Conservation (phyloP, 1,284 basidiomycete species). For the Heliocybe sulcata region DNA sequence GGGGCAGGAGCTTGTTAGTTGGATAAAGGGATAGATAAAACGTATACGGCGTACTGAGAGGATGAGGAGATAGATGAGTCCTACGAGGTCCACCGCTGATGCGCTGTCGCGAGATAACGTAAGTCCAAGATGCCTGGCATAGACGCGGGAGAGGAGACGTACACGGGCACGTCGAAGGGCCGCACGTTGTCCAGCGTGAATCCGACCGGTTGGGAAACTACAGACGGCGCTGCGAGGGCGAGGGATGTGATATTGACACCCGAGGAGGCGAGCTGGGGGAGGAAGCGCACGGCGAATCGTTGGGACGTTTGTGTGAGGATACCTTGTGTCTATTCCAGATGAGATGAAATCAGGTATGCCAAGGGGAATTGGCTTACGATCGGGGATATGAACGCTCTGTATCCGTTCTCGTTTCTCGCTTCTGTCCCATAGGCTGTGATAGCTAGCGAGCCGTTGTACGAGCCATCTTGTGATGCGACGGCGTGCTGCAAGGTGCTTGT, state of each 20-base stretch:
- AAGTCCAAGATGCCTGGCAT: constrained; percentile 2
- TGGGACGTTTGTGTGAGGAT: no score
- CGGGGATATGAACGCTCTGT: constrained; percentile 2
- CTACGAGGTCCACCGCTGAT: constrained; percentile 66
- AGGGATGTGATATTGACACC: constrained; percentile 23
- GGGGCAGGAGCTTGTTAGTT: background rate
- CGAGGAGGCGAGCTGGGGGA: constrained; percentile 25
- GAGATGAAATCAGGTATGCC: background rate
- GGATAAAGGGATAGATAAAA: background rate
- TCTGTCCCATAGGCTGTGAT: constrained; percentile 17
- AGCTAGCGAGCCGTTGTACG: constrained; percentile 13
- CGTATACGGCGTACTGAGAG: constrained; percentile 28
- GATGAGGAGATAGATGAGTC: constrained; percentile 70
- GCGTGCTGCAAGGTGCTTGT: background rate
- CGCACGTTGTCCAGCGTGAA: constrained; percentile 50
- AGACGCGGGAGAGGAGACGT: constrained; percentile 15
- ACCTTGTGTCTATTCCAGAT: background rate
- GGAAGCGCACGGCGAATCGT: constrained; percentile 17
- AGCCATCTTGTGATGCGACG: constrained; percentile 10
- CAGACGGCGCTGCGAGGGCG: constrained; percentile 47
- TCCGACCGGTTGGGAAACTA: constrained; percentile 44
- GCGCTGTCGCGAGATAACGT: constrained; percentile 37
- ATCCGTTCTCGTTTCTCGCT: constrained; percentile 21
- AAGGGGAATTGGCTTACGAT: background rate
- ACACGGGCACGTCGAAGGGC: constrained; percentile 62